Percentiles rank a stretch among this genome's conserved stretches.
phyloP scores from a whole-genome alignment of 305 asterid genomes.

The Solanum hybrid region DNA sequence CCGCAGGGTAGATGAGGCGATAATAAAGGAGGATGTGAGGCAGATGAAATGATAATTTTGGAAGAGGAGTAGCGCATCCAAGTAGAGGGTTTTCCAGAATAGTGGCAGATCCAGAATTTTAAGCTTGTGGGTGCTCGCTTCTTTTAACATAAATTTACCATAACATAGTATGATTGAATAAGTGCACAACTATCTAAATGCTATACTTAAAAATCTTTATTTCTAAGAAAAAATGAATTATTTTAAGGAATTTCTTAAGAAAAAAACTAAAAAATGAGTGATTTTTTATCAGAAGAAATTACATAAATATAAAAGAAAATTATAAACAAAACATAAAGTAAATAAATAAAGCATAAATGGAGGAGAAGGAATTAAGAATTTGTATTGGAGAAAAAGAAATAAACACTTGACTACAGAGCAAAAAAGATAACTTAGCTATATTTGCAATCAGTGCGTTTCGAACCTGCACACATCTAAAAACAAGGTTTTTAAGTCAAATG shows the following conservation, averaged over 20 bases:
- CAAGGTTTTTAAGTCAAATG: not conserved
- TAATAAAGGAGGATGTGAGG: not conserved
- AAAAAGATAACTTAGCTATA: not conserved
- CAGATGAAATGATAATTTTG: not conserved
- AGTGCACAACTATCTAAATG: not conserved
- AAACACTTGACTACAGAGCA: not conserved
- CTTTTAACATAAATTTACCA: not conserved
- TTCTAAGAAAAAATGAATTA: not conserved
- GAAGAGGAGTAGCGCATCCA: too few relatives aligned
- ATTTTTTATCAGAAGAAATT: too few relatives aligned
- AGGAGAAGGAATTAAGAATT: not conserved
- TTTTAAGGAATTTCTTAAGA: not conserved
- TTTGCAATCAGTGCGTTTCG: not conserved
- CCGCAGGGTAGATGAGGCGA: not conserved
- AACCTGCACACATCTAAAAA: not conserved
- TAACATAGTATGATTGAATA: not conserved
- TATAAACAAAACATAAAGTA: not conserved
- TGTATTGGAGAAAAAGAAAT: not conserved
- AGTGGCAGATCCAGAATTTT: not conserved
- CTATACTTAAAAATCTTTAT: not conserved
- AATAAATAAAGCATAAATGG: not conserved
- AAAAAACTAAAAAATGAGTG: too few relatives aligned
- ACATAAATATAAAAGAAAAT: not conserved
- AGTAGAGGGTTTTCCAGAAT: not conserved
- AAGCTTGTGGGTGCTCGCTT: not conserved